A percentile compares a stretch with the other conserved stretches of the same genome.
These are phyloP conservation scores for Diaporthe citri DNA, from an alignment of 2,329 filamentous ascomycete species.

Conservation along the genomic window DNA sequence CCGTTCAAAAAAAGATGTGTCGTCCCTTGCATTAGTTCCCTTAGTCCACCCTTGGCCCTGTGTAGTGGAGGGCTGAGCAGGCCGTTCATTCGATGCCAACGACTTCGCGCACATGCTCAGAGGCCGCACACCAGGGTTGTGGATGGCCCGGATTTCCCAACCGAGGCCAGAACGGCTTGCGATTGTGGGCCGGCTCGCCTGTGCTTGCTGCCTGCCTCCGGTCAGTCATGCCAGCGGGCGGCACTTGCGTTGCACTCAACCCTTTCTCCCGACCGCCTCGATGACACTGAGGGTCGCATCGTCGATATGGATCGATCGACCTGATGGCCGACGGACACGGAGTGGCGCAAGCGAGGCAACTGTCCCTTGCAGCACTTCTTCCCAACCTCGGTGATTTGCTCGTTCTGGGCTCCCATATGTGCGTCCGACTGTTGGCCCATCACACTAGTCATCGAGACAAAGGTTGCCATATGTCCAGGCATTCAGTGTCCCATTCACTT, in stretches of 20 bases:
- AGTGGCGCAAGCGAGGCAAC: neutral
- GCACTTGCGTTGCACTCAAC: slow-evolving; percentile 28
- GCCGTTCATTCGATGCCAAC: slow-evolving; percentile 8
- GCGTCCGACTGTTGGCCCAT: neutral
- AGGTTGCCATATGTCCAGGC: neutral
- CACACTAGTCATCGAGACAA: neutral
- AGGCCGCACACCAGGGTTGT: neutral
- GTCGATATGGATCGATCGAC: slow-evolving; percentile 5
- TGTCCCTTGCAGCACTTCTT: neutral
- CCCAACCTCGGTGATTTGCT: neutral
- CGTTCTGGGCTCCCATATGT: neutral
- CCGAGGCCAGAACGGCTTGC: slow-evolving; percentile 2
- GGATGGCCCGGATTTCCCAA: slow-evolving; percentile 2
- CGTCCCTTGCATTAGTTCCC: slow-evolving; percentile 33
- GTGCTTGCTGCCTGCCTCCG: neutral
- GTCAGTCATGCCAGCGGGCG: slow-evolving; percentile 1
- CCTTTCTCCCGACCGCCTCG: neutral
- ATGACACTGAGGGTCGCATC: slow-evolving; percentile 15
- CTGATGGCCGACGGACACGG: neutral
- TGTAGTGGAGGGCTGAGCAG: slow-evolving; percentile 14
- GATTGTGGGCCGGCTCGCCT: neutral
- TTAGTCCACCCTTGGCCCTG: neutral
- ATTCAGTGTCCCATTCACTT: neutral
- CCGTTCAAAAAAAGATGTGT: neutral
- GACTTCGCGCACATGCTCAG: neutral